phyloP scores from a whole-genome alignment of 2,329 filamentous ascomycete genomes.

The Nemania abortiva region DNA sequence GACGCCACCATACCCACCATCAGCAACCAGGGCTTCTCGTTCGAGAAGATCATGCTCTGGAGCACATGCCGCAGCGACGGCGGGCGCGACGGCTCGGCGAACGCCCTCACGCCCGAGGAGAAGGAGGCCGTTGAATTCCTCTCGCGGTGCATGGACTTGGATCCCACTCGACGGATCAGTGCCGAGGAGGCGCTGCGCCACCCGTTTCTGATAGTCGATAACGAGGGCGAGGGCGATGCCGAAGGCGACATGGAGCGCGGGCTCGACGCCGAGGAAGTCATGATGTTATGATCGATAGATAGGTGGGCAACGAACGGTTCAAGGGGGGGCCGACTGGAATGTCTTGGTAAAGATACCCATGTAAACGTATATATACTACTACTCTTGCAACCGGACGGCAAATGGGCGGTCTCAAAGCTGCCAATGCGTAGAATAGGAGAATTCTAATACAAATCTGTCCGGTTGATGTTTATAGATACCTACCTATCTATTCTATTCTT shows the following conservation, averaged over 20 bases:
- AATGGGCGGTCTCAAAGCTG: background rate
- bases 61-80: conserved; percentile 82
- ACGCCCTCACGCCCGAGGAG: conserved; percentile 73
- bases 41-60: conserved; percentile 97
- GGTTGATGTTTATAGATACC: too few species aligned
- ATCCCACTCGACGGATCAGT: conserved; percentile 79
- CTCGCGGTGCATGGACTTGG: conserved; percentile 78
- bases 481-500: too few species aligned
- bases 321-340: background rate
- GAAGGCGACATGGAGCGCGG: conserved; percentile 38
- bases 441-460: background rate
- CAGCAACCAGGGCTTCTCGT: conserved; percentile 83
- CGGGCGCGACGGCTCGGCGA: conserved; percentile 63
- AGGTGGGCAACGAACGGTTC: background rate
- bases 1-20: conserved; percentile 95
- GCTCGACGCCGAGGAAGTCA: conserved; percentile 51
- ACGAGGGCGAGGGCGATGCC: conserved; percentile 44
- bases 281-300: conserved; percentile 54
- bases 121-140: conserved; percentile 79
- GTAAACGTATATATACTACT: conserved; percentile 19
- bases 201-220: conserved; percentile 69
- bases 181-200: conserved; percentile 80
- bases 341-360: conserved; percentile 31
- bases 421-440: background rate
- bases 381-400: background rate